Base-by-base conservation (phyloP, 129 eudicot species). In the Logfia minima region DNA sequence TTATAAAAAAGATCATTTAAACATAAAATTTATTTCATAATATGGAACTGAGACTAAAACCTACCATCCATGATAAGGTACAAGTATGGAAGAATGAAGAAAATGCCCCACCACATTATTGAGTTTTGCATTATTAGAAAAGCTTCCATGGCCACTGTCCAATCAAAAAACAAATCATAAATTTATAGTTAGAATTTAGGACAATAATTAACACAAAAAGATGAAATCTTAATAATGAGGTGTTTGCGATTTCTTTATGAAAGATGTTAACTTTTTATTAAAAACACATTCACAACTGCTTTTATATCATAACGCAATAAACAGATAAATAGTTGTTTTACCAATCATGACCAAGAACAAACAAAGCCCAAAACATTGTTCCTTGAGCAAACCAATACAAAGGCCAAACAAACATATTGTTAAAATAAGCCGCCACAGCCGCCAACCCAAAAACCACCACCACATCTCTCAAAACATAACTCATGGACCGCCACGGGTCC, bases 321-420 rank as follows among this genome's bases (percentile, higher is more conserved):
- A 43, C 21, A 31, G 6, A 29, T 71, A 75, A 39, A 17, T 0
- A 48, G 55, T 48, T 48, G n/a, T 48, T 48, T 85, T 86, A 94
- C 99, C 99, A 94, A 77, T 94, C 99, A 88, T 94, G 99, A 28
- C 99, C 99, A 89, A 94, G 99, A 85, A 94, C 99, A 89, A 94
- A 94, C 34, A 94, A 78, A 68, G 99, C 99, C 99, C 99, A 94
- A 70, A 94, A 94, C 97, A 91, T 94, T 51, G 99, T 94, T 17
- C 97, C 88, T 78, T 94, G 99, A 83, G 96, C 97, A 78, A 88
- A 52, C 99, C 99, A 94, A 79, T 94, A 94, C 43, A 94, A 81
- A 77, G 99, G 99, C 99, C 99, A 94, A 83, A 89, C 96, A 84
- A 64, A 79, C 99, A 92, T 87, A 28, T 69, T 88, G 70, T 94